Conservation (phyloP, 148 eudicot species). For the Selenicereus undatus region DNA sequence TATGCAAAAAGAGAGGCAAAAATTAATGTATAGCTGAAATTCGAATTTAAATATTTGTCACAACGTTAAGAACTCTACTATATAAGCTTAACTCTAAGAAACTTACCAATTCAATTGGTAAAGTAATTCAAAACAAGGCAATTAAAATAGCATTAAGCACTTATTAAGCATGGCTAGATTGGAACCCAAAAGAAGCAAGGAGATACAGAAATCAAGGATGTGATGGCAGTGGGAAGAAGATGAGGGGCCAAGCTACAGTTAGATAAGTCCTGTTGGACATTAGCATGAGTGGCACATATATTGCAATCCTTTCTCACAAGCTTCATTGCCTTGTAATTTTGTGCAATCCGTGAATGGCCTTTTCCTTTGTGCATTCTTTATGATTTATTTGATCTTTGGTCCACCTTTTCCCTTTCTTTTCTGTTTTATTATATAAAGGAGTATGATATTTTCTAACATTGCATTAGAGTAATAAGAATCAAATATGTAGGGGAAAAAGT, state of each 20-base stretch:
- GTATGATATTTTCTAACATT: background rate
- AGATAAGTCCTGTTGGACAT: background rate
- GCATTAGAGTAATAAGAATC: background rate
- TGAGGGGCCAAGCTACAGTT: background rate
- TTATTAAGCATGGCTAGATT: background rate
- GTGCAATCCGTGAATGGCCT: background rate
- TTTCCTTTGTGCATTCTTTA: background rate
- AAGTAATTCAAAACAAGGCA: no score
- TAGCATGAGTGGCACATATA: background rate
- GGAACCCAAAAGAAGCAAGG: background rate
- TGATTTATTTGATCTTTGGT: background rate
- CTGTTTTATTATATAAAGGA: background rate
- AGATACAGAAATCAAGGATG: background rate
- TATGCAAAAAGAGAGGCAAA: no score
- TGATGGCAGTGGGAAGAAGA: background rate
- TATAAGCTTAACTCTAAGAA: no score
- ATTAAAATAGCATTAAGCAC: no score
- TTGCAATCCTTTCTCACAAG: background rate
- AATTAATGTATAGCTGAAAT: no score
- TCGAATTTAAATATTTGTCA: no score
- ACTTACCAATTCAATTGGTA: no score
- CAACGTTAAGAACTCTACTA: no score
- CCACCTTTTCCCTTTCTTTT: background rate
- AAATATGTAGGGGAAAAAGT: background rate
- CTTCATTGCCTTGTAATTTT: slow-evolving; percentile 1